Conservation (phyloP, 768 basidiomycete species). For the Podaxis pistillaris region DNA sequence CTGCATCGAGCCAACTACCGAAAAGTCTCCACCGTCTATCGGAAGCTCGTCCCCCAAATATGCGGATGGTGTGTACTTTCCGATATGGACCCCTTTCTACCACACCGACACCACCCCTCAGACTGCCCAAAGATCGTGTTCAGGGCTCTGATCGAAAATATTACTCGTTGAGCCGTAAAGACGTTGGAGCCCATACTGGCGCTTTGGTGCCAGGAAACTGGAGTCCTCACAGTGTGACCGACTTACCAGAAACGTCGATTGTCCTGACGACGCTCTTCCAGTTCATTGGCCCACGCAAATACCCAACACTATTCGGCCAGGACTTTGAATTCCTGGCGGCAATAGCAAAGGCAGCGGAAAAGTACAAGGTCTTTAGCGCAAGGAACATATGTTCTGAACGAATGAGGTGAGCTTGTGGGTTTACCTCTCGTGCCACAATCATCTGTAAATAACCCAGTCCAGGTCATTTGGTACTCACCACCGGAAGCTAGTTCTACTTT, state of each 20-base stretch:
- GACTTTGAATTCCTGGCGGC: slow-evolving; percentile 9
- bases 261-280: slow-evolving; percentile 18
- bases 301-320: slow-evolving; percentile 9
- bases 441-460: neutral
- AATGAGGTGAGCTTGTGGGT: neutral
- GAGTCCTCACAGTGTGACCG: slow-evolving; percentile 3
- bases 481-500: slow-evolving; percentile 7
- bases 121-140: neutral
- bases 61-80: neutral
- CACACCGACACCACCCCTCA: neutral
- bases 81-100: neutral
- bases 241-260: slow-evolving; percentile 12
- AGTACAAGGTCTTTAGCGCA: slow-evolving; percentile 14
- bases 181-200: slow-evolving; percentile 17
- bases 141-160: slow-evolving; percentile 3
- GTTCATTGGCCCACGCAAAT: slow-evolving; percentile 16
- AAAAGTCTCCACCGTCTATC: neutral
- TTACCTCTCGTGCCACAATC: no score
- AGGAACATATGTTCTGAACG: slow-evolving; percentile 16
- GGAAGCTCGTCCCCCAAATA: neutral
- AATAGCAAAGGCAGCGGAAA: slow-evolving; percentile 18
- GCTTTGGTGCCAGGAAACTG: slow-evolving; percentile 17
- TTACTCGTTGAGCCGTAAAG: slow-evolving; percentile 15
- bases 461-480: slow-evolving; percentile 7
- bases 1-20: neutral